A percentile compares a stretch with the other conserved stretches of the same genome.
Conservation (phyloP, 306 rosid genomes). For the Glycyrrhiza uralensis region DNA sequence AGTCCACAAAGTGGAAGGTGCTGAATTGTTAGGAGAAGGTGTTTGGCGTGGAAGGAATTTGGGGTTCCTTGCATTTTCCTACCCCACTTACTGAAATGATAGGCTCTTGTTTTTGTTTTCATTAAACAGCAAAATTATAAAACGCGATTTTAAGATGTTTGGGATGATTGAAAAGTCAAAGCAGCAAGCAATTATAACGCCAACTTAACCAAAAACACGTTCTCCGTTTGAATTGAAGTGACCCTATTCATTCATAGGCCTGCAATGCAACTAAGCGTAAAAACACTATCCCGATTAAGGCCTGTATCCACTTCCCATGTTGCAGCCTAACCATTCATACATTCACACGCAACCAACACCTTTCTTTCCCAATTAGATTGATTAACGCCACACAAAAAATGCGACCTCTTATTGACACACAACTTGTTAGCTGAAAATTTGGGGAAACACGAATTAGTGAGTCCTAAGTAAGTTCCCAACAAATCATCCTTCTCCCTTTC, state of each 20-base stretch:
- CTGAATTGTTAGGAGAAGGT: background rate
- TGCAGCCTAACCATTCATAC: background rate
- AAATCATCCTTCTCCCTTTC: background rate
- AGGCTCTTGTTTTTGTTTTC: background rate
- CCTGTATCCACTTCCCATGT: background rate
- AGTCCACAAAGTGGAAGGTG: slow-evolving; percentile 3
- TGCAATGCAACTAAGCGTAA: too few relatives aligned
- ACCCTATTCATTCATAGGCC: too few relatives aligned
- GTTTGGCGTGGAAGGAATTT: background rate
- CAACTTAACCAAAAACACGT: background rate
- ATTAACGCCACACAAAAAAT: background rate
- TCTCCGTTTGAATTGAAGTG: background rate
- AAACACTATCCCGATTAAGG: background rate
- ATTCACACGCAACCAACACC: background rate
- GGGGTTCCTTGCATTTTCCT: slow-evolving; percentile 9
- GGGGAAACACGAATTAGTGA: background rate
- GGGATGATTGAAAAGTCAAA: slow-evolving; percentile 20
- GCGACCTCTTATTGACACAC: background rate
- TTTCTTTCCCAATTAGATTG: background rate
- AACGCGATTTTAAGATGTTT: background rate
- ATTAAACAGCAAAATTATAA: background rate
- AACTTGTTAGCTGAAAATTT: background rate
- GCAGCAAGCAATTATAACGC: too few relatives aligned
- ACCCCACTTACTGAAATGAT: slow-evolving; percentile 9
- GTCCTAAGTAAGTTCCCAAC: background rate